These are phyloP conservation scores for Didymella exigua DNA, from an alignment of 2,329 filamentous ascomycete species.

Conservation along the genomic window DNA sequence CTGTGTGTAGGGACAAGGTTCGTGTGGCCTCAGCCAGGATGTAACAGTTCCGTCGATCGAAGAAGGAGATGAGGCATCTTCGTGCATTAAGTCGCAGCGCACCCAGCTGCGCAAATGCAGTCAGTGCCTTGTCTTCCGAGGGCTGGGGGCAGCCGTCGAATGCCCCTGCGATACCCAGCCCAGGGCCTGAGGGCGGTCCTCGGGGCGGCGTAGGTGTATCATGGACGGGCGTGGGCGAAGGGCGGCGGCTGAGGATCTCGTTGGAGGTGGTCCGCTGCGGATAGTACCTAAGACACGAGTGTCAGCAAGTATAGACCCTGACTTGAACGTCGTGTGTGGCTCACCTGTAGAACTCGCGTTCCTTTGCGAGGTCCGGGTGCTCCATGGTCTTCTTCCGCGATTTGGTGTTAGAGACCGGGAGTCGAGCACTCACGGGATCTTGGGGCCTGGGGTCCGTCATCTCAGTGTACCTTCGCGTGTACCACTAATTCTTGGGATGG, in stretches of 20 bases:
- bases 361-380: conserved; percentile 34
- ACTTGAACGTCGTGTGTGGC: background rate
- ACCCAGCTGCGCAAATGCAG: conserved; percentile 47
- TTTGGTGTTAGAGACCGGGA: conserved; percentile 7
- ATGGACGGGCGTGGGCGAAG: conserved; percentile 24
- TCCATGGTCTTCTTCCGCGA: conserved; percentile 30
- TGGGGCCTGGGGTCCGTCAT: conserved; percentile 13
- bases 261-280: conserved; percentile 32
- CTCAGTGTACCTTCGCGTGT: background rate
- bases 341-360: conserved; percentile 47
- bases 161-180: conserved; percentile 10
- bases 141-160: conserved; percentile 11
- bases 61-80: conserved; percentile 47
- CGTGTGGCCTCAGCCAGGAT: conserved; percentile 45
- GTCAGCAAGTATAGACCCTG: background rate
- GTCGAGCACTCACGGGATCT: conserved; percentile 12
- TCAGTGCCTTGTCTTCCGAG: conserved; percentile 45
- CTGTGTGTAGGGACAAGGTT: conserved; percentile 37
- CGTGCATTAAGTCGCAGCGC: conserved; percentile 46
- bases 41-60: conserved; percentile 47
- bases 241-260: conserved; percentile 23
- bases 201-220: conserved; percentile 13
- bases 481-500: conserved; percentile 1
- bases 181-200: conserved; percentile 9
- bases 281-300: conserved; percentile 33